These are phyloP conservation scores for Ascobolus immersus DNA, from an alignment of 495 filamentous ascomycete genomes.

Conservation along the genomic window DNA sequence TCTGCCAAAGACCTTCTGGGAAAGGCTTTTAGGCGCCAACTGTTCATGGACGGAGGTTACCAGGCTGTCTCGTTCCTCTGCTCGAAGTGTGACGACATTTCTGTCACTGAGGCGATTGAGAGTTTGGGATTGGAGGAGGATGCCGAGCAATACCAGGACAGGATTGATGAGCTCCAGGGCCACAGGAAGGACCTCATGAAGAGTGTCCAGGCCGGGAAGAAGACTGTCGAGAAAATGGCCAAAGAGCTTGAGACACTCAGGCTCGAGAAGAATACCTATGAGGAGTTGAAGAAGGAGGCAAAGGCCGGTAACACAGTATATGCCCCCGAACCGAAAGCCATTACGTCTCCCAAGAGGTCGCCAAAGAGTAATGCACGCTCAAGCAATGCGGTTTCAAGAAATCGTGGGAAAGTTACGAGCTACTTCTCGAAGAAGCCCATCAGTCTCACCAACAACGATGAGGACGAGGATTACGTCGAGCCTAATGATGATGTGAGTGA, in stretches of 20 bases:
- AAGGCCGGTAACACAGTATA: constrained; percentile 26
- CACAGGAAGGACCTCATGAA: constrained; percentile 16
- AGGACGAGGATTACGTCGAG: too few species aligned
- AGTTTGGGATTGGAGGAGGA: constrained; percentile 23
- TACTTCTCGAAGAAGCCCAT: too few species aligned
- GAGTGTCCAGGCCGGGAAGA: constrained; percentile 17
- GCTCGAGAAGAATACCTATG: constrained; percentile 23
- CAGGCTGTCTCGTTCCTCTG: constrained; percentile 37
- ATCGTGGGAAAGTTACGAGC: too few species aligned
- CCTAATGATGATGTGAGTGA: too few species aligned
- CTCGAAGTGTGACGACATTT: constrained; percentile 43
- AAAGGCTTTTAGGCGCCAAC: constrained; percentile 34
- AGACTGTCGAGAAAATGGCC: constrained; percentile 16
- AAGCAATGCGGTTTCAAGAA: too few species aligned
- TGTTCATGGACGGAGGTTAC: constrained; percentile 36
- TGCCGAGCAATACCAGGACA: constrained; percentile 13
- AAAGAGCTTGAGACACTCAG: constrained; percentile 18
- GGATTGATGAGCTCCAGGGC: constrained; percentile 17
- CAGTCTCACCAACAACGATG: too few species aligned
- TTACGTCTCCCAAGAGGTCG: too few species aligned
- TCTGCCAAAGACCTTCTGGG: constrained; percentile 34
- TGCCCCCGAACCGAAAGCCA: constrained; percentile 21
- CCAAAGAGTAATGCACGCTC: too few species aligned
- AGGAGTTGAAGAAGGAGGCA: constrained; percentile 20
- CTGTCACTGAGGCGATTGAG: constrained; percentile 24